phyloP scores from a whole-genome alignment of 1,284 basidiomycete species.

The Sporisorium reilianum region DNA sequence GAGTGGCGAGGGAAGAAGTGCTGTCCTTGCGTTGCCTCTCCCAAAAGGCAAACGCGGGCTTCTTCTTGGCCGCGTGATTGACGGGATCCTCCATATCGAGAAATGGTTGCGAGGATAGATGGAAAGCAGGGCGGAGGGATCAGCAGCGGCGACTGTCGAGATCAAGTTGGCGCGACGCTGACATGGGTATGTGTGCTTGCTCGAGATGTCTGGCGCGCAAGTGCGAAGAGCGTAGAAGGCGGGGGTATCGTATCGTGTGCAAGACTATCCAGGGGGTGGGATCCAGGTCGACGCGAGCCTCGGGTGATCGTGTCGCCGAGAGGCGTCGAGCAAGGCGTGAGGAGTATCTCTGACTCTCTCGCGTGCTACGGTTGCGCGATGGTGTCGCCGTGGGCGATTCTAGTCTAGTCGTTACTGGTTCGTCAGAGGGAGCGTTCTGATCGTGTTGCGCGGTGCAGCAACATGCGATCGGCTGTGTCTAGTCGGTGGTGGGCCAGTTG shows the following conservation, averaged over 20 bases:
- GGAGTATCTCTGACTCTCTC: too few species aligned
- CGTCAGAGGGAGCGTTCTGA: background rate
- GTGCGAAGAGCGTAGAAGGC: background rate
- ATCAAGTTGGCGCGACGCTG: constrained; percentile 1
- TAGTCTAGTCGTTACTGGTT: background rate
- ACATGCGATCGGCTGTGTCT: background rate
- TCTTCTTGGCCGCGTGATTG: constrained; percentile 31
- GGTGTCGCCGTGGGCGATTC: background rate
- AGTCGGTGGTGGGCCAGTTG: background rate
- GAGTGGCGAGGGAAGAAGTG: constrained; percentile 8
- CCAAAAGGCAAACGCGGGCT: constrained; percentile 49
- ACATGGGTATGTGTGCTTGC: constrained; percentile 11
- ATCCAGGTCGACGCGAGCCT: background rate
- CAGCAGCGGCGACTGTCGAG: constrained; percentile 9
- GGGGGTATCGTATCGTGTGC: constrained; percentile 4
- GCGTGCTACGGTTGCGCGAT: constrained; percentile 1
- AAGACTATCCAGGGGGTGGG: background rate
- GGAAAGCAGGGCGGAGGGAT: too few species aligned
- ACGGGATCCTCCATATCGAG: constrained; percentile 51
- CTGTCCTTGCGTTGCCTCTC: constrained; percentile 35
- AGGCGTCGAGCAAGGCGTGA: background rate
- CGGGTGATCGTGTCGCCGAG: background rate
- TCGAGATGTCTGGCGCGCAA: background rate
- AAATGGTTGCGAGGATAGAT: too few species aligned
- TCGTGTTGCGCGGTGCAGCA: background rate